phyloP scores from a whole-genome alignment of 805 yeast species.

The Metschnikowia continentalis region DNA sequence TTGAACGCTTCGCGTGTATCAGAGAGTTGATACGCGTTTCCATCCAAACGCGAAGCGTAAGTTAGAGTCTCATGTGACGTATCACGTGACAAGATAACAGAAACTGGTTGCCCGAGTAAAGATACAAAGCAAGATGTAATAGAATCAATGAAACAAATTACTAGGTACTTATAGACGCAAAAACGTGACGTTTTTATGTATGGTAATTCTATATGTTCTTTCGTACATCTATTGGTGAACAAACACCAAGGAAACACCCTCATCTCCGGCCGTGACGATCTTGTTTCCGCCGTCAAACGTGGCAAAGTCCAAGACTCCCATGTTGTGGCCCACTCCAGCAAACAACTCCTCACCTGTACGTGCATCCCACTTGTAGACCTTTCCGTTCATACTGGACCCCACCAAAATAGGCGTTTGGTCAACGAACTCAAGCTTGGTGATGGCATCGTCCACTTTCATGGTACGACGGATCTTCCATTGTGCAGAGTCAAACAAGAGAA shows the following conservation, averaged over 20 bases:
- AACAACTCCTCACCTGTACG: conserved; percentile 77
- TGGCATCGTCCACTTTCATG: conserved; percentile 70
- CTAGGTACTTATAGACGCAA: too few relatives aligned
- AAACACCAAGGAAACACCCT: conserved; percentile 83
- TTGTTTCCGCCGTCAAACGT: conserved; percentile 61
- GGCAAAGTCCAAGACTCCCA: conserved; percentile 88
- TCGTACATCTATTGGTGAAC: conserved; percentile 7
- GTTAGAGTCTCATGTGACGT: background rate
- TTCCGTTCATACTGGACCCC: conserved; percentile 81
- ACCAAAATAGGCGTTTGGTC: conserved; percentile 54
- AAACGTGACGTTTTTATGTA: too few relatives aligned
- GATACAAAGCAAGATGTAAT: background rate
- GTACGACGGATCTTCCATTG: conserved; percentile 83
- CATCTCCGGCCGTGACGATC: conserved; percentile 92
- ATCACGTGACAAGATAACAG: background rate
- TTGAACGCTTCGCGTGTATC: background rate
- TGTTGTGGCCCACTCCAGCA: conserved; percentile 86
- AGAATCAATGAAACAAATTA: too few relatives aligned
- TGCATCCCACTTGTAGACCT: conserved; percentile 81
- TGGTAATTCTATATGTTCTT: background rate
- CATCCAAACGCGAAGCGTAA: background rate
- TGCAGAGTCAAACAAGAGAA: conserved; percentile 75
- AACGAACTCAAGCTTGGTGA: conserved; percentile 73
- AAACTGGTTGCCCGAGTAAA: background rate
- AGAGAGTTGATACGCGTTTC: background rate